A percentile compares a stretch with the other conserved stretches of the same genome.
Evolutionary conservation across 352 stramenopile species (phyloP).

Genomic region (Phytophthora litchii): DNA sequence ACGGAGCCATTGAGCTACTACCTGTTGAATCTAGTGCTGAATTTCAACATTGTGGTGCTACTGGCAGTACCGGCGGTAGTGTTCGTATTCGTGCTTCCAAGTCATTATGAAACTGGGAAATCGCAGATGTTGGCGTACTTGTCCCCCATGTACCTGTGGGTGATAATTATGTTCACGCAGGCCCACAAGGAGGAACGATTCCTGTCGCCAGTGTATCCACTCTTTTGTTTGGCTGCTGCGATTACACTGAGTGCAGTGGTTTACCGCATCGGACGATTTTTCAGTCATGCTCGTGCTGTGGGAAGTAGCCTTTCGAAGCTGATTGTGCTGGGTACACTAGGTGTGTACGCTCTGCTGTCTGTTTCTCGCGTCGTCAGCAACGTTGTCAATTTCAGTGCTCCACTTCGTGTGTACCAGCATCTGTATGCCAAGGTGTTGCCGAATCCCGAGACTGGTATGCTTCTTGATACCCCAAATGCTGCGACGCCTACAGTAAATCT

Average conservation of each 20-base stretch:
- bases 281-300: constrained; percentile 30
- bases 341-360: constrained; percentile 61
- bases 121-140: constrained; percentile 51
- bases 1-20: constrained; percentile 96
- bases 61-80: constrained; percentile 60
- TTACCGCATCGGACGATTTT: constrained; percentile 38
- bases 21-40: constrained; percentile 95
- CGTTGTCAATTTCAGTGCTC: constrained; percentile 74
- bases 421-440: constrained; percentile 64
- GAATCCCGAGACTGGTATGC: constrained; percentile 31
- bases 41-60: constrained; percentile 92
- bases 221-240: constrained; percentile 86
- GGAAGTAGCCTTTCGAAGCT: constrained; percentile 31
- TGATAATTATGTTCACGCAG: constrained; percentile 92
- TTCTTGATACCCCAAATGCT: constrained; percentile 19
- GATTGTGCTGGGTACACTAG: constrained; percentile 49
- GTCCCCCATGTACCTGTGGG: constrained; percentile 89
- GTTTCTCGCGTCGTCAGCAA: constrained; percentile 68
- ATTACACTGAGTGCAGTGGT: constrained; percentile 66
- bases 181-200: constrained; percentile 99
- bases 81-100: constrained; percentile 43
- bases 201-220: constrained; percentile 95
- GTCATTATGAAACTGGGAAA: constrained; percentile 37
- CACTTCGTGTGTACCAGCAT: constrained; percentile 74
- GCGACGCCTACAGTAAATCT: constrained; percentile 48